Conservation (phyloP, 129 eudicot genomes). For the Saussurea involucrata region DNA sequence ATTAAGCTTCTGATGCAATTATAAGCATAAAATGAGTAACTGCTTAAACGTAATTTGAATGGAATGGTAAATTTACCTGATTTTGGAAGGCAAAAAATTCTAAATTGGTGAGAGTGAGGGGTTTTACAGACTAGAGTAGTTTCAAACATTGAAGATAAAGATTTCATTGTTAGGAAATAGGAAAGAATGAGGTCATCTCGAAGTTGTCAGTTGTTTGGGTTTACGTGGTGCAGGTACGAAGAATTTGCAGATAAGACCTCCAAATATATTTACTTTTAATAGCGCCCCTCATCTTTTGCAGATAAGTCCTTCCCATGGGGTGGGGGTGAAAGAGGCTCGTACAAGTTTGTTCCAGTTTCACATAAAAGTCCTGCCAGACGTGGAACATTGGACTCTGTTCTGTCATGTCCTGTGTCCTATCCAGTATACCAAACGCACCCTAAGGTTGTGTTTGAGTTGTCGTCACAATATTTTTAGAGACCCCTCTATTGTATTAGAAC, state of each 20-base stretch:
- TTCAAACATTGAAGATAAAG: not conserved
- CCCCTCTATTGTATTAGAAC: too few relatives aligned
- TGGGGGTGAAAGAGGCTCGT: too few relatives aligned
- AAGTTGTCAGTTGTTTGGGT: not conserved
- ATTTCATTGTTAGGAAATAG: too few relatives aligned
- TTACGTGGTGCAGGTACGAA: not conserved
- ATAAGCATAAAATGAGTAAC: not conserved
- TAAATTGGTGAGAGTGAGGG: not conserved
- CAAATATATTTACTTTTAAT: not conserved
- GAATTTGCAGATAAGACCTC: not conserved
- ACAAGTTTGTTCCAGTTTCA: too few relatives aligned
- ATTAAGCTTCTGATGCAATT: not conserved
- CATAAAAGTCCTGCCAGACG: too few relatives aligned
- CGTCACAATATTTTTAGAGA: too few relatives aligned
- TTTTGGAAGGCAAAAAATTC: not conserved
- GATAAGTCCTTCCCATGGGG: too few relatives aligned
- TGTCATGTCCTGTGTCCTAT: too few relatives aligned
- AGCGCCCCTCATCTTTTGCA: not conserved
- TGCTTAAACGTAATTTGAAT: not conserved
- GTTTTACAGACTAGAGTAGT: not conserved
- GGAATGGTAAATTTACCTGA: not conserved
- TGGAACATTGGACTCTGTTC: too few relatives aligned
- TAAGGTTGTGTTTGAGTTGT: too few relatives aligned
- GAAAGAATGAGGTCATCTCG: not conserved
- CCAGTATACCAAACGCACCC: too few relatives aligned